Evolutionary conservation across 257 asterid species (phyloP).

Genomic region (Fraxinus cuspidata): DNA sequence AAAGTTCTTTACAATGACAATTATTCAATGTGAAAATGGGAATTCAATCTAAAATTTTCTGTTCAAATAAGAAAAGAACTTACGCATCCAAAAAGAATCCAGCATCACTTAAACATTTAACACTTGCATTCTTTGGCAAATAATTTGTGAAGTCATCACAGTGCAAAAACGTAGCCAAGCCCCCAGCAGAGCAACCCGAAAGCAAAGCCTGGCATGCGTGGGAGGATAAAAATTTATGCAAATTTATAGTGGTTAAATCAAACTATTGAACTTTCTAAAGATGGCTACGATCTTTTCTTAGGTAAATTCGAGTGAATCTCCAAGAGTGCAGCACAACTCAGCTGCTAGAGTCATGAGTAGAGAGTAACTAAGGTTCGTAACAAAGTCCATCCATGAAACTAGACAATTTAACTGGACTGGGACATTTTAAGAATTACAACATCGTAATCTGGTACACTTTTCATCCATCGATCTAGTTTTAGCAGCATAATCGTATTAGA

Average conservation of each 20-base stretch:
- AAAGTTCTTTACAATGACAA: not conserved
- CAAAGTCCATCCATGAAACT: not conserved
- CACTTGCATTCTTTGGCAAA: slow-evolving; percentile 72
- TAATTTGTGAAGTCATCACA: slow-evolving; percentile 72
- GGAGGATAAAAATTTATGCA: not conserved
- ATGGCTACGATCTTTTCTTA: not conserved
- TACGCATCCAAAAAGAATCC: slow-evolving; percentile 89
- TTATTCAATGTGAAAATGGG: slow-evolving; percentile 2
- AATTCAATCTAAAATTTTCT: not conserved
- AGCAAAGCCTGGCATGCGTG: slow-evolving; percentile 67
- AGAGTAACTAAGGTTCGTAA: not conserved
- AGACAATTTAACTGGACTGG: not conserved
- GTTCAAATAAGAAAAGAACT: slow-evolving; percentile 32
- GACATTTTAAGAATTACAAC: not conserved
- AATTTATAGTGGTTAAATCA: not conserved
- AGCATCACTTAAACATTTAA: slow-evolving; percentile 96
- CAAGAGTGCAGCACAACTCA: not conserved
- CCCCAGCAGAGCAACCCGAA: slow-evolving; percentile 98
- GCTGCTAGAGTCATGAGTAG: not conserved
- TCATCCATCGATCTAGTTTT: not conserved
- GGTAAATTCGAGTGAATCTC: not conserved
- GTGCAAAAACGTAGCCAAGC: slow-evolving; percentile 80
- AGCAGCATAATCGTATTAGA: not conserved
- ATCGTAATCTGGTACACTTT: not conserved
- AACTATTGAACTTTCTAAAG: not conserved